A percentile compares a stretch with the other conserved stretches of the same genome.
These are phyloP conservation scores for Cruciata laevipes DNA, from an alignment of 257 asterid species.

Conservation along the genomic window DNA sequence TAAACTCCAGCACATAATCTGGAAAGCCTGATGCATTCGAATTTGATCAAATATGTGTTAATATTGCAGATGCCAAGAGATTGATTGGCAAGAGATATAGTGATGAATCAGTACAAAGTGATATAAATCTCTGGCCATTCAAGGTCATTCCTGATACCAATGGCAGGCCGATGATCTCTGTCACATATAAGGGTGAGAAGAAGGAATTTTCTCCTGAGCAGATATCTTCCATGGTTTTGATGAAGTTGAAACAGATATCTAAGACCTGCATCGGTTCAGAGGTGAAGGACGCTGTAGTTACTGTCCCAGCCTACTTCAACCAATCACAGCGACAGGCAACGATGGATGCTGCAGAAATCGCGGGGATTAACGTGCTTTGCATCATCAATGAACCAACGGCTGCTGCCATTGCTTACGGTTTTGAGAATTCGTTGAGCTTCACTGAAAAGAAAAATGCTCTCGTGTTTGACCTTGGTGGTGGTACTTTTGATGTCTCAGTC, in stretches of 20 bases:
- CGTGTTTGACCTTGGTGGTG: not conserved
- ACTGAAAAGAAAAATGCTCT: not conserved
- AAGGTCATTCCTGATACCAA: not conserved
- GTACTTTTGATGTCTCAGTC: conserved; percentile 6
- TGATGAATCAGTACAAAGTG: not conserved
- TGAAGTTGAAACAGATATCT: not conserved
- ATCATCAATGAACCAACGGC: not conserved
- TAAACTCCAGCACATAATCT: too few relatives aligned
- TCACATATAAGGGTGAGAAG: not conserved
- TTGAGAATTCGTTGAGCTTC: not conserved
- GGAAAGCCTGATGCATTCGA: too few relatives aligned
- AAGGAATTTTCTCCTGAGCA: not conserved
- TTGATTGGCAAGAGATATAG: conserved; percentile 1
- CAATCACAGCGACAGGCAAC: not conserved
- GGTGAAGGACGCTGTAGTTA: not conserved
- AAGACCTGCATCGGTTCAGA: not conserved
- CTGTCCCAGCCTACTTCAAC: not conserved
- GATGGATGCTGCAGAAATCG: not conserved
- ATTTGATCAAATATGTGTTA: too few relatives aligned
- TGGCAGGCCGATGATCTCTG: not conserved
- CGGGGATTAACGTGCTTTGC: not conserved
- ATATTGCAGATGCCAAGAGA: not conserved
- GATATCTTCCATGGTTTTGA: conserved; percentile 4
- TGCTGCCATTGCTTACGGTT: not conserved
- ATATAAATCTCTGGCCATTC: conserved; percentile 6